Base-by-base conservation (phyloP, 352 stramenopile species). In the Globisporangium canariense region DNA sequence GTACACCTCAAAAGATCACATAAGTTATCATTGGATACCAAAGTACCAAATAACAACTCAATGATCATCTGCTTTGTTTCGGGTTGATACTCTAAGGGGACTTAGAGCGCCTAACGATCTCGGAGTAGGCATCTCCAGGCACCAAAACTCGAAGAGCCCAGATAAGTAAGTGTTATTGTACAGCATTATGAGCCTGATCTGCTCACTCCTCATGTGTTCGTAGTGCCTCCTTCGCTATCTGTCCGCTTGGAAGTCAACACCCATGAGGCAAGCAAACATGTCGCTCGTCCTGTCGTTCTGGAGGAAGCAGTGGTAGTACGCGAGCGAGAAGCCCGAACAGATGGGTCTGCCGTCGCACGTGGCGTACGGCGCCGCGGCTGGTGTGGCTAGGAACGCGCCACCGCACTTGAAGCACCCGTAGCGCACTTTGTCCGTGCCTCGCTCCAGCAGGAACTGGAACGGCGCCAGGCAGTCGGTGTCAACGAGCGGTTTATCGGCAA, bases 251-350 rank as follows among this genome's bases (percentile, higher is more conserved):
- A 22, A 58, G 49, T 59, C 36, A 36, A 65, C 14, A 9, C 40
- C 43, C 59, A 65, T 65, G 36, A 65, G 50, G 38, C 59, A 65
- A 18, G 49, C 28, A 16, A 65, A 65, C 22, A 65, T 51, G 49
- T 65, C 59, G 22, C 18, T 49, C 20, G 22, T 10, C n/a, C 49
- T 40, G 50, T 65, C 49, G 38, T 65, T 65, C 22, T 36, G 38
- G n/a, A 65, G 59, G 16, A 65, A 65, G 14, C 59, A 65, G 9
- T 20, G 36, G 36, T 53, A 58, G 50, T 65, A 65, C 47, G 47
- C 59, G 20, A 65, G 28, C 28, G 47, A 25, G 25, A 59, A 47
- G 13, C 16, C 28, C 4, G 59, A 65, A 18, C 59, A 65, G 22
- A 65, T 50, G 4, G 59, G 59, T 20, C 40, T 38, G 6, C 13